Base-by-base conservation (phyloP, 257 asterid species). In the Petunia secreta region DNA sequence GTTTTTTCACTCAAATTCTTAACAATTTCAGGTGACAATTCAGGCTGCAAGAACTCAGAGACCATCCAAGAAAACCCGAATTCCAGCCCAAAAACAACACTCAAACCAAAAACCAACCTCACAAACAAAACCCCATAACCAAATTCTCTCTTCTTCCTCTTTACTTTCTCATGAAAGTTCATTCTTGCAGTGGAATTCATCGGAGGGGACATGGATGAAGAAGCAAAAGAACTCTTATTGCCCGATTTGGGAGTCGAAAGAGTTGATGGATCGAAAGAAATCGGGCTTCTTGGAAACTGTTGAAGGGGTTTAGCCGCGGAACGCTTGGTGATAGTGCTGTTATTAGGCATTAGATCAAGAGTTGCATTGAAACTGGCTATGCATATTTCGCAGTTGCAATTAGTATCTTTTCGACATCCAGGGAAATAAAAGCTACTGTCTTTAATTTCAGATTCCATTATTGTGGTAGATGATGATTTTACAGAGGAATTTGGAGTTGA, bases 331-430 rank as follows among this genome's bases (percentile, higher is more conserved):
- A 86, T 81, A 1, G 97, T 84, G 83, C 89, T 89, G 69, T 88
- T 90, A 15, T 79, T 84, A 0, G 93, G 92, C 83, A 91, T 90
- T 87, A 95, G 88, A 88, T 95, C 98, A 13, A 87, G 97, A 25
- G 97, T 91, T 6, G 99, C 96, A 41, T 92, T 90, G 60, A 93
- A 87, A 90, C 98, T 92, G 4, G 89, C 97, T 2, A 93, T 84
- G 84, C 98, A 95, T 5, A 93, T 95, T 11, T 90, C 88, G 82
- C 98, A 95, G 69, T 60, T 81, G 86, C 99, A 95, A 8, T 92
- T 91, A 37, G 98, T 92, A 57, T 95, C 97, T 83, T 87, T 95
- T 67, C 91, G 83, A 86, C 99, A 95, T 34, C 95, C 97, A 0
- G 94, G 96, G 43, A 91, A 93, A 80, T 95, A 93, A 25, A 59